A percentile compares a stretch with the other conserved stretches of the same genome.
Evolutionary conservation across 2,329 filamentous ascomycete species (phyloP).

Genomic region (Claviceps fusiformis): DNA sequence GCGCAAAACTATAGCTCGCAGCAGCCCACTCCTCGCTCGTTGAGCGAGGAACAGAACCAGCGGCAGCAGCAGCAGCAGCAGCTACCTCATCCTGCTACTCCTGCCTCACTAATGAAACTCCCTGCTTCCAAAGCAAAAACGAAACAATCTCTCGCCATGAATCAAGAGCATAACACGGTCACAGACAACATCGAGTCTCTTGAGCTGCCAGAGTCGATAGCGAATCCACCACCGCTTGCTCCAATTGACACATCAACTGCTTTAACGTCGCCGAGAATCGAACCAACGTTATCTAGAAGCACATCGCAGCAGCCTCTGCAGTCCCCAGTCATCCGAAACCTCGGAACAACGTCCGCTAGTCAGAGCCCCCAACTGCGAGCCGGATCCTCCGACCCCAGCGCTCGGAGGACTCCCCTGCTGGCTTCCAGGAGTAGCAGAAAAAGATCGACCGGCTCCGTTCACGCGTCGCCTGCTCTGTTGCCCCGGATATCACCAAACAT

Average conservation of each 20-base stretch:
- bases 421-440: conserved; percentile 51
- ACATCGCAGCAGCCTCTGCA: conserved; percentile 34
- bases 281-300: conserved; percentile 33
- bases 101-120: conserved; percentile 76
- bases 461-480: conserved; percentile 74
- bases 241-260: conserved; percentile 30
- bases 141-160: conserved; percentile 27
- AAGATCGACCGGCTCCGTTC: conserved; percentile 57
- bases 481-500: conserved; percentile 91
- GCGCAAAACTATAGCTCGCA: conserved; percentile 31
- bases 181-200: conserved; percentile 44
- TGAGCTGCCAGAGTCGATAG: conserved; percentile 59
- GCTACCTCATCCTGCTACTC: conserved; percentile 55
- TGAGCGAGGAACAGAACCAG: conserved; percentile 4
- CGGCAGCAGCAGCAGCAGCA: conserved; percentile 9
- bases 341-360: conserved; percentile 37
- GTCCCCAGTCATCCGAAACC: conserved; percentile 33
- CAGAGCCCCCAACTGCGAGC: conserved; percentile 52
- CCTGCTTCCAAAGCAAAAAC: conserved; percentile 39
- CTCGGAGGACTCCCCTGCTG: conserved; percentile 41
- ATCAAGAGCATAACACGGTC: conserved; percentile 20
- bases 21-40: conserved; percentile 10
- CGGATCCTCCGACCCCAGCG: conserved; percentile 31
- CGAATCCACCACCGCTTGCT: conserved; percentile 14
- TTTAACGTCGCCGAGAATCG: conserved; percentile 21